Evolutionary conservation across 768 basidiomycete genomes (phyloP), one percentile per base, ranked within the genome.

Genomic region (Termitomyces sp.): DNA sequence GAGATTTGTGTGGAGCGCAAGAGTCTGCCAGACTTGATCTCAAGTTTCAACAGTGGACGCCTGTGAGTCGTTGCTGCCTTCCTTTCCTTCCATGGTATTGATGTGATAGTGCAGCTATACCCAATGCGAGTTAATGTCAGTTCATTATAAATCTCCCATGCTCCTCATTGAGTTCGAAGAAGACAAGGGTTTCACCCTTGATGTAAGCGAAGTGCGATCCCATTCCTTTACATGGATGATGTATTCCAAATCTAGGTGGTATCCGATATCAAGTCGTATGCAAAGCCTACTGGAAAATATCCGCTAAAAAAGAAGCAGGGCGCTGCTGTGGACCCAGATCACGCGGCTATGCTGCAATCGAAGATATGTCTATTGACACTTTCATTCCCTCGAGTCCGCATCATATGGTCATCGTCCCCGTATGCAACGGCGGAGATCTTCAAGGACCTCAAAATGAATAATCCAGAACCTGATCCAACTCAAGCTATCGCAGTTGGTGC

Each of bases 401-500:
- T 98, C 66, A 91, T 99, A 67, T 98, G 97, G 97, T 94, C 94
- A 0, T 94, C 94, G 1, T 98, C 95, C 0, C 92, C 97, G 0
- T 91, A 94, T 65, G 89, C 90, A 19, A 94, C 93, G 0, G 81
- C 92, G 0, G 88, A 94, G 56, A 94, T 98, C 55, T 95, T 98
- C 76, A 83, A 82, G 47, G 97, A 98, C 66, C 84, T 99, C 35
- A 99, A 99, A 66, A 59, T 72, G 33, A 85, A 87, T 63, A 81
- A 82, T 46, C 71, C 82, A 0, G 93, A 99, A 67, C 97, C 97
- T 0, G 89, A 96, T 59, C 80, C 85, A 9, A 65, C 74, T 14
- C 81, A 81, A 42, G 94, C 97, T 0, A 83, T 94, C 41, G 71
- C 84, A 2, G 77, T 94, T 21, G 97, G 96, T 8, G 86, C 88